These are phyloP conservation scores for Otatea glauca DNA, from an alignment of 176 grass and related monocot genomes.

Conservation along the genomic window DNA sequence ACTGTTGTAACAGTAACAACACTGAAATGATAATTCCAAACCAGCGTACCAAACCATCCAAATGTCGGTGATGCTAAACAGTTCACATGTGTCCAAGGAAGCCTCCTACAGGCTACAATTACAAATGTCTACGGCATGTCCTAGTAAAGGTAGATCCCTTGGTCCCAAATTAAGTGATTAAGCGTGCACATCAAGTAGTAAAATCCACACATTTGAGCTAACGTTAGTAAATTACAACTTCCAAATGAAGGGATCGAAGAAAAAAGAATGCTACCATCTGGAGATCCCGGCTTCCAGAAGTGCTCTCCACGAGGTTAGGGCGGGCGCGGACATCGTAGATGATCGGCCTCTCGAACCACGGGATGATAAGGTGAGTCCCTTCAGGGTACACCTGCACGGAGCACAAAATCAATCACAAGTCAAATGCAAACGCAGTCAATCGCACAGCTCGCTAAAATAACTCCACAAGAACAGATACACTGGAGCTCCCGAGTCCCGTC, in stretches of 20 bases:
- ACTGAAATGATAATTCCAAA: not conserved
- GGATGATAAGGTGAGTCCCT: slow-evolving; percentile 79
- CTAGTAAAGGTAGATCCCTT: not conserved
- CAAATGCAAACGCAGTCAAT: not conserved
- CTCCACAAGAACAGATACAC: not conserved
- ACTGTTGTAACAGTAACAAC: not conserved
- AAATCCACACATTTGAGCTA: not conserved
- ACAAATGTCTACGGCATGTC: not conserved
- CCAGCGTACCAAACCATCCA: not conserved
- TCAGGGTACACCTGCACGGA: slow-evolving; percentile 77
- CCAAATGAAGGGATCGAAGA: not conserved
- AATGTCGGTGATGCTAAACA: not conserved
- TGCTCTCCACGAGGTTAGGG: slow-evolving; percentile 88
- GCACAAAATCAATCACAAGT: not conserved
- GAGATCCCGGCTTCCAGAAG: slow-evolving; percentile 82
- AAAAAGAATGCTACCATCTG: slow-evolving; percentile 60
- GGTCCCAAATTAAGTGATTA: not conserved
- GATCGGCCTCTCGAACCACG: slow-evolving; percentile 87
- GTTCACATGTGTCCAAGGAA: slow-evolving; percentile 2
- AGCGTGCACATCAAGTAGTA: not conserved
- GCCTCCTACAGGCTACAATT: not conserved
- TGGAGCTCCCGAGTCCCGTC: not conserved
- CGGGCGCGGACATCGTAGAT: slow-evolving; percentile 84
- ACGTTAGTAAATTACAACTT: not conserved
- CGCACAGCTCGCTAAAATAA: not conserved